Evolutionary conservation across 2,329 filamentous ascomycete species (phyloP).

Genomic region (Botrytis fragariae): DNA sequence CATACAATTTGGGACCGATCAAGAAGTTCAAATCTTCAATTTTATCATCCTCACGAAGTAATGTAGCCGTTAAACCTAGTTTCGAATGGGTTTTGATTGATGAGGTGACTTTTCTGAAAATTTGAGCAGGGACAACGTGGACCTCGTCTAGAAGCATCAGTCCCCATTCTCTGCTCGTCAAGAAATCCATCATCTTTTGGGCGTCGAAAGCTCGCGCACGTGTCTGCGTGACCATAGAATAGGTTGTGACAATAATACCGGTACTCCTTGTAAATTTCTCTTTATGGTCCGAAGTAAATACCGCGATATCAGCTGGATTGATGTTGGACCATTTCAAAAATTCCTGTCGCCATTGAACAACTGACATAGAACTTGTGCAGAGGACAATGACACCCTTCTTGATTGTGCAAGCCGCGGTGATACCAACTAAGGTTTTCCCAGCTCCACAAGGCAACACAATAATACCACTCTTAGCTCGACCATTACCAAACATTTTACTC

Average conservation of each 20-base stretch:
- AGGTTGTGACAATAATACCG: conserved; percentile 95
- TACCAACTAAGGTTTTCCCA: conserved; percentile 96
- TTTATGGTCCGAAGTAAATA: conserved; percentile 94
- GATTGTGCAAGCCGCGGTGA: conserved; percentile 95
- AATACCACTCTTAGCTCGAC: conserved; percentile 92
- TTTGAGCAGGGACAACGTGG: conserved; percentile 93
- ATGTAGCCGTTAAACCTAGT: conserved; percentile 86
- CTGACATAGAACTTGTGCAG: conserved; percentile 96
- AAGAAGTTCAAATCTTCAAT: conserved; percentile 96
- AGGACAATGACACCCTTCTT: conserved; percentile 95
- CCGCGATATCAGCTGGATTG: conserved; percentile 85
- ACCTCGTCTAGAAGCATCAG: conserved; percentile 97
- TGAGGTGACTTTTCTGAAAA: conserved; percentile 91
- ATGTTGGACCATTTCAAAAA: conserved; percentile 99
- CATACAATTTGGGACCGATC: conserved; percentile 95
- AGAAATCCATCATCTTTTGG: conserved; percentile 96
- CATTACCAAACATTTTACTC: conserved; percentile 99
- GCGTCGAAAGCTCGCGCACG: conserved; percentile 86
- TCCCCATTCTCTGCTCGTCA: conserved; percentile 88
- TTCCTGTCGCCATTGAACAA: conserved; percentile 93
- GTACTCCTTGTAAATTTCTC: conserved; percentile 81
- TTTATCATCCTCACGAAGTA: conserved; percentile 96
- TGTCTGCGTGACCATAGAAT: conserved; percentile 97
- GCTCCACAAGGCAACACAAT: conserved; percentile 96
- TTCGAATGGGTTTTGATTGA: conserved; percentile 95